Evolutionary conservation across 306 rosid species (phyloP).

Genomic region (Vigna hirtella): DNA sequence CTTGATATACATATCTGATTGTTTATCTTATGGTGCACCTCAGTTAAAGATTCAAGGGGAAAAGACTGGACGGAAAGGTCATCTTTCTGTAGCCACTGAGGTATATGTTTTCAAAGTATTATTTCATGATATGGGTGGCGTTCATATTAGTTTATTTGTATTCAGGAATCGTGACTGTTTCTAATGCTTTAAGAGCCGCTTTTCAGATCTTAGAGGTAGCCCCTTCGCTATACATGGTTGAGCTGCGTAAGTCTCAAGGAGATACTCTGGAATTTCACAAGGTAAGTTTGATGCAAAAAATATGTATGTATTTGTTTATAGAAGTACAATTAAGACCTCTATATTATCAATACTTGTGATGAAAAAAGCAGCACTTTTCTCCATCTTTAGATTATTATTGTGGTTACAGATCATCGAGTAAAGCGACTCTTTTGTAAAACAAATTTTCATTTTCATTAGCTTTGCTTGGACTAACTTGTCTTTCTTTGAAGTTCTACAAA

Average conservation of each 20-base stretch:
- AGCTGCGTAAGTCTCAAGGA: slow-evolving; percentile 87
- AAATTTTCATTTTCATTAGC: not conserved
- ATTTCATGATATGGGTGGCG: not conserved
- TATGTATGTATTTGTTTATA: not conserved
- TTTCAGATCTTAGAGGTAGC: slow-evolving; percentile 91
- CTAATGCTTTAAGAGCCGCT: slow-evolving; percentile 31
- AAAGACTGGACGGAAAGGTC: slow-evolving; percentile 93
- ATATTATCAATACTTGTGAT: not conserved
- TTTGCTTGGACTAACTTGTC: slow-evolving; percentile 34
- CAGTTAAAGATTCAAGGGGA: slow-evolving; percentile 94
- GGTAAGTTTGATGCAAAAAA: slow-evolving; percentile 49
- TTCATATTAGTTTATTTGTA: slow-evolving; percentile 3
- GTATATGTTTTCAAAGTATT: slow-evolving; percentile 46
- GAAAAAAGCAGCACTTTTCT: too few species aligned
- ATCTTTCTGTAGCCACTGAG: slow-evolving; percentile 88
- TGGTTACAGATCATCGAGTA: not conserved
- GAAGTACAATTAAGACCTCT: not conserved
- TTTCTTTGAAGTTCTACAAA: slow-evolving; percentile 77
- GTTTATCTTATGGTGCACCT: slow-evolving; percentile 26
- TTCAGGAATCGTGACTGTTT: slow-evolving; percentile 8
- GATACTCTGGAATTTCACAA: slow-evolving; percentile 94
- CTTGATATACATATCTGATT: slow-evolving; percentile 27
- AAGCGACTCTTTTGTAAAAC: not conserved
- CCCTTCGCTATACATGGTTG: slow-evolving; percentile 91
- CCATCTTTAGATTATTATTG: not conserved